Evolutionary conservation across 768 basidiomycete genomes (phyloP), one percentile per base, ranked within the genome.

Genomic region (Boletus speciosus): DNA sequence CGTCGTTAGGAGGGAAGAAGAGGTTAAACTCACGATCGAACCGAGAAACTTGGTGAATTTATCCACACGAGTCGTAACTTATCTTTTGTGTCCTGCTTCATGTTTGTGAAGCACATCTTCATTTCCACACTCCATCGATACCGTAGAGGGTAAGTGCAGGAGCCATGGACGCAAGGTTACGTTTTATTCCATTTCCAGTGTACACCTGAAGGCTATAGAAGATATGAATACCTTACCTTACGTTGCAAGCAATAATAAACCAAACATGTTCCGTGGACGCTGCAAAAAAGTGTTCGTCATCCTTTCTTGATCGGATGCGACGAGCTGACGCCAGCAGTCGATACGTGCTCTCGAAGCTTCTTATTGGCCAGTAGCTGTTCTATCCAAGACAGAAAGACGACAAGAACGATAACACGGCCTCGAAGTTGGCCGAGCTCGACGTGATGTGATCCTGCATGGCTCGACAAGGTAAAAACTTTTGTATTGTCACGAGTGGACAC

Each of bases 351-450:
- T 77, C 42, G 8, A 8, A 96, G 71, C 58, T 86, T 92, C 73
- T 81, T 81, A 66, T 86, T 75, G 29, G 67, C 71, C 15, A 86
- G 63, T 47, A 80, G 73, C 47, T 77, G 79, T 54, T 78, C 81
- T 45, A 97, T 83, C 95, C 95, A 99, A 2, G 75, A 70, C 61
- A 99, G 73, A 93, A 96, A 8, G 93, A 96, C 1, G 94, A 96
- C 9, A 99, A 74, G 14, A 94, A 75, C 14, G 92, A 94, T 16
- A 98, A 75, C 19, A 98, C 85, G 4, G 89, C 95, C 72, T 99
- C 96, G 69, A 99, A 98, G 59, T 74, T 85, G 23, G 94, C 93
- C 6, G 84, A 70, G 35, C 76, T 75, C 2, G 90, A 83, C 2
- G 90, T 85, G 59, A 99, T 87, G 51, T 93, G 85, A 70, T 93